Evolutionary conservation across 2,329 filamentous ascomycete genomes (phyloP).

Genomic region (Fusarium sp.): DNA sequence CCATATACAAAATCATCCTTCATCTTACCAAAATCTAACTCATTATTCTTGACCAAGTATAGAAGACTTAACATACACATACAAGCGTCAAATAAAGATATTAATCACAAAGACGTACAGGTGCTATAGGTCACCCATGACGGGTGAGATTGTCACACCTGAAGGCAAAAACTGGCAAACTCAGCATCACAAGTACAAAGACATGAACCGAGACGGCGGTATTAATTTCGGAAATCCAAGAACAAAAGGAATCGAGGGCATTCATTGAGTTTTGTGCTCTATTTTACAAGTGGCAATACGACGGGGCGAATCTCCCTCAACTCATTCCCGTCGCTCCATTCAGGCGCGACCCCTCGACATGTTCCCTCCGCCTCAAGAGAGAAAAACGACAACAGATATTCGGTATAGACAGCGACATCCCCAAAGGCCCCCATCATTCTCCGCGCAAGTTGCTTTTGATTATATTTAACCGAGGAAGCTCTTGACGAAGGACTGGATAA

Average conservation of each 20-base stretch:
- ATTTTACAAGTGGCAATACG: slow-evolving; percentile 72
- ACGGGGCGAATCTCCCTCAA: slow-evolving; percentile 61
- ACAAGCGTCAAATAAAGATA: not conserved
- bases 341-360: slow-evolving; percentile 61
- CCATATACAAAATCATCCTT: too few relatives aligned
- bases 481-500: slow-evolving; percentile 88
- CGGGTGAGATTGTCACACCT: not conserved
- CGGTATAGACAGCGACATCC: slow-evolving; percentile 64
- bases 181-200: not conserved
- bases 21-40: too few relatives aligned
- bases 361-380: slow-evolving; percentile 61
- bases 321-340: slow-evolving; percentile 61
- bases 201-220: not conserved
- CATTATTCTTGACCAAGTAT: too few relatives aligned
- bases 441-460: slow-evolving; percentile 49
- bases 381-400: slow-evolving; percentile 61
- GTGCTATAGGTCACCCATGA: not conserved
- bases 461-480: slow-evolving; percentile 77
- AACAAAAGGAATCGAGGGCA: slow-evolving; percentile 72
- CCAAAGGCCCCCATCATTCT: slow-evolving; percentile 52
- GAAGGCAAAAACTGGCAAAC: not conserved
- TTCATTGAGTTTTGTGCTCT: slow-evolving; percentile 72
- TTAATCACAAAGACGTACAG: not conserved
- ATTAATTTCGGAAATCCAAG: slow-evolving; percentile 35
- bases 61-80: too few relatives aligned